Evolutionary conservation across 2,329 filamentous ascomycete genomes (phyloP), one percentile per base, ranked within the genome.

Genomic region (Pseudogymnoascus sp.): DNA sequence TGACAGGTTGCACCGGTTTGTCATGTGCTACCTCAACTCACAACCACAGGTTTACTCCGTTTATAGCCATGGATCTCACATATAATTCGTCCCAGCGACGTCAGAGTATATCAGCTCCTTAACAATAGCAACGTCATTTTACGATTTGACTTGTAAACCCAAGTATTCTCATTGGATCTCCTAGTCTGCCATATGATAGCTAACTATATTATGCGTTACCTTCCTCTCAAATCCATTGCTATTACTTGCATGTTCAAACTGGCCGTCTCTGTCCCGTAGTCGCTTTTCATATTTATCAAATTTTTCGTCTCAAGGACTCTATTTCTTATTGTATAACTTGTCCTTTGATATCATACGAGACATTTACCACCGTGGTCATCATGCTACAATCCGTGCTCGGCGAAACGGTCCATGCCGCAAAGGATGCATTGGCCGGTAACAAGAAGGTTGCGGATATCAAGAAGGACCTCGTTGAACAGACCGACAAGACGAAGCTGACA

Each of bases 401-500:
- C 49, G 49, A 55, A 33, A 55, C 49, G 29, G 49, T 55, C n/a
- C 49, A 55, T 33, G 16, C 49, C 26, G 29, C 49, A 7, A 55
- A 55, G 49, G 49, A 55, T 19, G 49, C 49, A 33, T 21, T 55
- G 49, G 49, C 49, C 14, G 60, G 39, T 6, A 72, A 71, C 63
- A 68, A 70, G 65, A 72, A 72, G 43, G 58, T 66, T 6, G 49
- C 60, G 8, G 67, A 71, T 23, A 64, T 72, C 64, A 66, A 68
- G 62, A 61, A 61, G 4, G 61, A 86, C 65, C 88, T 77, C 3
- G 81, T 84, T 62, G 80, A 90, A 70, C 79, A 84, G 1, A 76
- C 81, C 49, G 74, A 81, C 59, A 80, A 83, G 38, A 78, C 81
- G 33, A 80, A 82, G 39, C 83, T 92, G 67, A 93, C 90, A 0